These are phyloP conservation scores for Penicillium egyptiacum DNA, from an alignment of 495 filamentous ascomycete genomes.

Conservation along the genomic window DNA sequence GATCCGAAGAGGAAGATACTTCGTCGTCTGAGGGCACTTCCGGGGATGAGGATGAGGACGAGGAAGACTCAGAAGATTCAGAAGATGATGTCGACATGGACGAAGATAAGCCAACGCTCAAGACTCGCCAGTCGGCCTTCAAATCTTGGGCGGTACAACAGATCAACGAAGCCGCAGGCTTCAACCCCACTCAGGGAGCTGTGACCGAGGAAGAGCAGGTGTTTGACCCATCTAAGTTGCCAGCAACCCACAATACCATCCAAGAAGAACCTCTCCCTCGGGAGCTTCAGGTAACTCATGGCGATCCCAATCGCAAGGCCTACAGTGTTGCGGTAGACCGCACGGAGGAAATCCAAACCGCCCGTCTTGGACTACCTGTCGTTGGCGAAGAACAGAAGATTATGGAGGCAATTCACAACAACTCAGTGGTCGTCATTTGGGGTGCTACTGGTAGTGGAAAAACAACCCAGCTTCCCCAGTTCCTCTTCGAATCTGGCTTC, in stretches of 20 bases:
- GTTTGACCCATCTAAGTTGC: slow-evolving; percentile 30
- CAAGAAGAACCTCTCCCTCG: slow-evolving; percentile 74
- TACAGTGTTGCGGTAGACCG: slow-evolving; percentile 74
- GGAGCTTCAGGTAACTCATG: slow-evolving; percentile 65
- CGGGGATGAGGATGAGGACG: slow-evolving; percentile 28
- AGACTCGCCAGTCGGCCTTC: slow-evolving; percentile 68
- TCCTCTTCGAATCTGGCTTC: slow-evolving; percentile 91
- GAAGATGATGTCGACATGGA: slow-evolving; percentile 31
- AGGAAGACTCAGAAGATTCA: slow-evolving; percentile 22
- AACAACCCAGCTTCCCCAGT: slow-evolving; percentile 95
- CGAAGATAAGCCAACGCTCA: slow-evolving; percentile 42
- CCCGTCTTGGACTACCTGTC: slow-evolving; percentile 79
- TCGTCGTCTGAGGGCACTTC: slow-evolving; percentile 26
- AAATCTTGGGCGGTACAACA: slow-evolving; percentile 89
- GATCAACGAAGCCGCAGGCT: slow-evolving; percentile 71
- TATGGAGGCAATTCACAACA: slow-evolving; percentile 95
- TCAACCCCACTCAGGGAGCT: slow-evolving; percentile 50
- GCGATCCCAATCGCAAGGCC: slow-evolving; percentile 65
- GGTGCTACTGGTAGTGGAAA: slow-evolving; percentile 96
- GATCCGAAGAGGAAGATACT: slow-evolving; percentile 20
- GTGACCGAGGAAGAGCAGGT: slow-evolving; percentile 31
- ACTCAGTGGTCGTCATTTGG: slow-evolving; percentile 85
- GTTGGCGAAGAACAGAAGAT: slow-evolving; percentile 96
- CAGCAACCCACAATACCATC: slow-evolving; percentile 43
- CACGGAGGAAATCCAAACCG: slow-evolving; percentile 68